Evolutionary conservation across 2,329 filamentous ascomycete species (phyloP), one percentile per base, ranked within the genome.

Genomic region (Myrmaecium sp.): DNA sequence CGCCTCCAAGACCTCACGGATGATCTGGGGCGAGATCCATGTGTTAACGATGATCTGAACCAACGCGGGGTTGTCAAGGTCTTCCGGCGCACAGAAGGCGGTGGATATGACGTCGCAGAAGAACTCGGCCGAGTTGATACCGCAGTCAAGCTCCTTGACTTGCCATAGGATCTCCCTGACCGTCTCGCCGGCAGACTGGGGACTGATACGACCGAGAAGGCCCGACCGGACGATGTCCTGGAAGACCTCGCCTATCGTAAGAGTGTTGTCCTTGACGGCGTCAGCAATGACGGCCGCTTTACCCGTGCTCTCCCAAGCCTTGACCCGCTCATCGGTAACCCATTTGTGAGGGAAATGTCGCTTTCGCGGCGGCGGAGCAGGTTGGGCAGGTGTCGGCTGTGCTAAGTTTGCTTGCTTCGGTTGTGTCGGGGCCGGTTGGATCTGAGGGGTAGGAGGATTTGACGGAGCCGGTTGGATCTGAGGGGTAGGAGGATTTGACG

Each of bases 1-100:
- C 5, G 72, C 70, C 38, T 98, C 89, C n/a, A 98, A 66, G 35
- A 83, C 69, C 33, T 77, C 67, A 29, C 86, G 79, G 64, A 93
- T 75, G 14, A 78, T 57, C 9, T 65, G 56, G 0, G 75, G 62
- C 5, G 78, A 71, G 23, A 95, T 72, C 8, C 64, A 72, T 4
- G 80, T 82, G 2, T 77, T 66, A 26, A 73, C 55, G 27, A 91
- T 62, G 38, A 93, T 73, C 9, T 70, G 61, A 29, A 66, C 69
- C 17, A 94, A 58, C 42, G 56, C 30, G 47, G 60, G 35, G 22
- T 61, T 59, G n/a, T 56, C n/a, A n/a, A n/a, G n/a, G n/a, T n/a
- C n/a, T n/a, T n/a, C n/a, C n/a, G n/a, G n/a, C n/a, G n/a, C n/a
- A n/a, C n/a, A n/a, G n/a, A n/a, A 17, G 41, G 32, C 2, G 58